Conservation (phyloP, 495 filamentous ascomycete genomes). For the Annulohypoxylon nitens region DNA sequence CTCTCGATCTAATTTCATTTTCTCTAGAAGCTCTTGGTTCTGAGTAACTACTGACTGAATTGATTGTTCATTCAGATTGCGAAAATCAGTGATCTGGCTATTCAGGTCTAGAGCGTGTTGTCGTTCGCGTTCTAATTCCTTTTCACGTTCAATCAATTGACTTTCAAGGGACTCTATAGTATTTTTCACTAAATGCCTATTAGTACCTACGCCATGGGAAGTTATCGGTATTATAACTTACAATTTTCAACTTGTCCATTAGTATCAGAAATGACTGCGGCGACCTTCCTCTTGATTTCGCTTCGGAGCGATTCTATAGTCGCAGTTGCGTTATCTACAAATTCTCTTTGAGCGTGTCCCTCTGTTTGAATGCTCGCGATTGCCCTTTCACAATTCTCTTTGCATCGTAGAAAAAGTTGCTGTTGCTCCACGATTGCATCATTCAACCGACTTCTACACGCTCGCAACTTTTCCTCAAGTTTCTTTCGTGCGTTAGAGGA, state of each 20-base stretch:
- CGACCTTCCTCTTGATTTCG: conserved; percentile 52
- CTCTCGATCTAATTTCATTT: conserved; percentile 38
- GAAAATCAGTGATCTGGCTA: conserved; percentile 46
- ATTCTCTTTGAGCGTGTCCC: conserved; percentile 29
- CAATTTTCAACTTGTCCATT: conserved; percentile 46
- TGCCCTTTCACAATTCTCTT: conserved; percentile 46
- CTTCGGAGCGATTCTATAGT: conserved; percentile 51
- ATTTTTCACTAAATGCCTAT: conserved; percentile 44
- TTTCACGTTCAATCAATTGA: conserved; percentile 49
- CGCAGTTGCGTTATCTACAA: conserved; percentile 44
- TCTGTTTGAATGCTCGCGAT: conserved; percentile 46
- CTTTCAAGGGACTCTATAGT: conserved; percentile 44
- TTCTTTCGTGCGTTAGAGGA: conserved; percentile 38
- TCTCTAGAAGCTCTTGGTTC: conserved; percentile 51
- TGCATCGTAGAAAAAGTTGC: conserved; percentile 50
- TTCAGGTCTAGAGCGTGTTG: conserved; percentile 42
- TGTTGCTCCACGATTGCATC: conserved; percentile 58
- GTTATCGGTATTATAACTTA: conserved; percentile 32
- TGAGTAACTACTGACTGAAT: conserved; percentile 49
- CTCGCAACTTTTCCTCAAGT: conserved; percentile 50
- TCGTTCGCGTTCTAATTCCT: conserved; percentile 49
- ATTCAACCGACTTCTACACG: conserved; percentile 52
- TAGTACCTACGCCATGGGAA: background rate
- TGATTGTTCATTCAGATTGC: conserved; percentile 45
- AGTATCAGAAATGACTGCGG: conserved; percentile 43